phyloP scores from a whole-genome alignment of 352 stramenopile species.

The Phytophthora uliginosa region DNA sequence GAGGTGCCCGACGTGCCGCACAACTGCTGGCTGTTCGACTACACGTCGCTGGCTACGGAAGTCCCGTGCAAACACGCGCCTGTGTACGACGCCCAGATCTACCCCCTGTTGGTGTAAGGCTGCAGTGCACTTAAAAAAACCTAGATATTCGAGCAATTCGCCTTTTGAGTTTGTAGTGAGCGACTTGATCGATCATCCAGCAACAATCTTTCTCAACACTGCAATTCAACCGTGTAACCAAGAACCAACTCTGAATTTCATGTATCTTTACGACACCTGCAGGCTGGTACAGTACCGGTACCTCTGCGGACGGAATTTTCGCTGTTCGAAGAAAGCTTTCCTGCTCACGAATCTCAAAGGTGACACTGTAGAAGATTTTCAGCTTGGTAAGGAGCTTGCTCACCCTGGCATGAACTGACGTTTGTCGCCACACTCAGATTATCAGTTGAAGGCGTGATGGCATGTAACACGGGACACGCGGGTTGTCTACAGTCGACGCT shows the following conservation, averaged over 20 bases:
- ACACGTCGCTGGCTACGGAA: conserved; percentile 40
- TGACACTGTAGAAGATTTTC: too few species aligned
- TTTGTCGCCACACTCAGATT: neutral
- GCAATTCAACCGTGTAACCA: too few species aligned
- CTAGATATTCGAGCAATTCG: neutral
- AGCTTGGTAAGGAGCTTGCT: neutral
- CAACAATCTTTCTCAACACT: too few species aligned
- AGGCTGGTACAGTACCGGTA: too few species aligned
- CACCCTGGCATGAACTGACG: neutral
- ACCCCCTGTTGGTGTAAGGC: conserved; percentile 44
- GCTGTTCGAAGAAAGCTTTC: neutral
- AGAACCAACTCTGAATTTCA: too few species aligned
- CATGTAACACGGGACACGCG: conserved; percentile 1
- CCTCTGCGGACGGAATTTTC: neutral
- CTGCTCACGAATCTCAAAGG: too few species aligned
- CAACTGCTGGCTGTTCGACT: conserved; percentile 56
- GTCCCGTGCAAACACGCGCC: conserved; percentile 36
- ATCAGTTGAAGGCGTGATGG: conserved; percentile 4
- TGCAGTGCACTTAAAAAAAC: neutral
- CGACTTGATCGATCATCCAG: too few species aligned
- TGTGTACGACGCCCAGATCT: conserved; percentile 43
- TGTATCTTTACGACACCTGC: too few species aligned
- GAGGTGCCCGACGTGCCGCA: conserved; percentile 42
- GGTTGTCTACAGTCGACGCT: conserved; percentile 1
- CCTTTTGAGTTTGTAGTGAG: neutral